phyloP scores from a whole-genome alignment of 306 rosid genomes.

The Styphnolobium japonicum region DNA sequence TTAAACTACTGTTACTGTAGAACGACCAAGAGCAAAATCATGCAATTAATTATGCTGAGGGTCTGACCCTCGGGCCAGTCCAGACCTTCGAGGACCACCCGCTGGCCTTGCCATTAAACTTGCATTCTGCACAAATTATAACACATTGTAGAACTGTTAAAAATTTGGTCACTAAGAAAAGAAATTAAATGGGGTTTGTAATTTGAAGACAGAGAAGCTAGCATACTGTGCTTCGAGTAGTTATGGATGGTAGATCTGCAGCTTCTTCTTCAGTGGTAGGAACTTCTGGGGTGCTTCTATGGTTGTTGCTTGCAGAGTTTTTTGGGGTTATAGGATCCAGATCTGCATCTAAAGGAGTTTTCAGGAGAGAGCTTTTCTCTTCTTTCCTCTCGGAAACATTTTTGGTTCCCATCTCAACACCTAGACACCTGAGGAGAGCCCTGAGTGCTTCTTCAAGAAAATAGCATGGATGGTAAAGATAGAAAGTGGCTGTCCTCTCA shows the following conservation, averaged over 20 bases:
- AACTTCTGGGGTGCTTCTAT: not conserved
- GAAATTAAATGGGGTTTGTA: not conserved
- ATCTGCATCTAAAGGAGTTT: not conserved
- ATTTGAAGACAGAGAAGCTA: not conserved
- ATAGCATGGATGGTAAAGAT: constrained; percentile 8
- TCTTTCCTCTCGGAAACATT: not conserved
- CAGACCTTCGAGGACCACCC: constrained; percentile 18
- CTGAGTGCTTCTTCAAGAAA: constrained; percentile 26
- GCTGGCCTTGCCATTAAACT: not conserved
- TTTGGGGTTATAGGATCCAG: not conserved
- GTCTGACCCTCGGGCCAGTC: not conserved
- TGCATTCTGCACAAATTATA: not conserved
- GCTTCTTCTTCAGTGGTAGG: not conserved
- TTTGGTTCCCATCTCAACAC: constrained; percentile 13
- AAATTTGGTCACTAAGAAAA: not conserved
- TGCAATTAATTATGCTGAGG: constrained; percentile 1
- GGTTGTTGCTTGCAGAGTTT: not conserved
- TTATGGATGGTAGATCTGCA: constrained; percentile 4
- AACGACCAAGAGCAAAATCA: not conserved
- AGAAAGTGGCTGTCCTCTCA: not conserved
- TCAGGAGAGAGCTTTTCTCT: not conserved
- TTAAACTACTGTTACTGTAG: no score
- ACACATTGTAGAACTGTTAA: not conserved
- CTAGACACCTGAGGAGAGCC: constrained; percentile 37
- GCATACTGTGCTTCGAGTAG: not conserved